Conservation (phyloP, 2,329 filamentous ascomycete species). For the Helicocarpus griseus region DNA sequence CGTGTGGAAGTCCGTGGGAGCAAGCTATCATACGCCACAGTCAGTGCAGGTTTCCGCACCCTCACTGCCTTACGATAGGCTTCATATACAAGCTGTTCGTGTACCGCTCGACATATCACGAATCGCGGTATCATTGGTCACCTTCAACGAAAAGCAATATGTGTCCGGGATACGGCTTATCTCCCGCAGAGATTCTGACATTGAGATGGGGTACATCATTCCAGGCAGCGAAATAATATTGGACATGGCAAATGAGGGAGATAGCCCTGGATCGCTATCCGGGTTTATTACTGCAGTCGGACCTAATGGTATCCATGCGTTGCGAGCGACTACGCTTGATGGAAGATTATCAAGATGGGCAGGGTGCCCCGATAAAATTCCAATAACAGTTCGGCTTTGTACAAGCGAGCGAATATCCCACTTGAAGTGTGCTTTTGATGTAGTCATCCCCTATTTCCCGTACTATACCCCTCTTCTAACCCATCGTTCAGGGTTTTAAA, state of each 20-base stretch:
- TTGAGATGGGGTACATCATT: constrained; percentile 10
- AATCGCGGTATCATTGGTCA: constrained; percentile 11
- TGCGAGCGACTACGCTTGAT: constrained; percentile 9
- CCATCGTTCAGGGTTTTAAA: constrained; percentile 12
- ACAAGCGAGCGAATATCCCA: constrained; percentile 12
- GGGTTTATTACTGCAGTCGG: constrained; percentile 13
- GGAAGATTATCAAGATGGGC: constrained; percentile 13
- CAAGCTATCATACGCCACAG: neutral
- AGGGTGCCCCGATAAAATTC: constrained; percentile 10
- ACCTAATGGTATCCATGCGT: constrained; percentile 13
- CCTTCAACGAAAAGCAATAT: constrained; percentile 9
- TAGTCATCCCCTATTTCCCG: constrained; percentile 3
- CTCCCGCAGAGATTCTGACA: neutral
- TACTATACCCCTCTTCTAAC: neutral
- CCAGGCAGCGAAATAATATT: constrained; percentile 5
- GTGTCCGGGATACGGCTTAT: constrained; percentile 11
- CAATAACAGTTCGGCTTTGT: constrained; percentile 13
- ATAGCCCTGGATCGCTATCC: constrained; percentile 3
- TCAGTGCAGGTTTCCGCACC: too few relatives aligned
- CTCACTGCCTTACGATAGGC: constrained; percentile 7
- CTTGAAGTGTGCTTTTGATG: constrained; percentile 14
- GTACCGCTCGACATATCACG: constrained; percentile 6
- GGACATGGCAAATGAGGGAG: constrained; percentile 1
- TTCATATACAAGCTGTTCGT: constrained; percentile 9
- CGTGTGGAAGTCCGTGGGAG: constrained; percentile 1